A percentile compares a stretch with the other conserved stretches of the same genome.
phyloP scores from a whole-genome alignment of 495 filamentous ascomycete species.

The Penicillium dipodomyicola region DNA sequence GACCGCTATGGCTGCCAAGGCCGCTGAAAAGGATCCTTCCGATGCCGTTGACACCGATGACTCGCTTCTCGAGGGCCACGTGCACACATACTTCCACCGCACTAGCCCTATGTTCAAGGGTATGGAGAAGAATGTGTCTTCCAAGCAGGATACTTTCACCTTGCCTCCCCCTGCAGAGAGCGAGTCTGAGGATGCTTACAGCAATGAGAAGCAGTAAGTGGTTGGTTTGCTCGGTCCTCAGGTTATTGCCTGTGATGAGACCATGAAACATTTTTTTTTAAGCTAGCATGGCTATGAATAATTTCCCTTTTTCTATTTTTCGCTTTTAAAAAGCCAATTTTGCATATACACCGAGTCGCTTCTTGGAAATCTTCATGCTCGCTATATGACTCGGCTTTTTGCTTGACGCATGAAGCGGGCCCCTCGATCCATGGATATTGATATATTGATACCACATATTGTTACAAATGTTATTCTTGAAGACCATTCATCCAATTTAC shows the following conservation, averaged over 20 bases:
- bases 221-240: neutral
- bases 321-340: constrained; percentile 11
- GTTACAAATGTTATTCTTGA: neutral
- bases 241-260: neutral
- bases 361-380: neutral
- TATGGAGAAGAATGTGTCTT: constrained; percentile 36
- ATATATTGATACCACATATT: constrained; percentile 25
- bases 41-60: constrained; percentile 43
- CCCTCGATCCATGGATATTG: constrained; percentile 17
- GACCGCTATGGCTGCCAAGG: constrained; percentile 46
- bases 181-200: constrained; percentile 18
- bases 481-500: neutral
- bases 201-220: constrained; percentile 25
- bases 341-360: constrained; percentile 14
- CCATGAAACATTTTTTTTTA: neutral
- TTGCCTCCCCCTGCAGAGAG: constrained; percentile 43
- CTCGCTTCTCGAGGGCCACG: constrained; percentile 42
- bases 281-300: constrained; percentile 4
- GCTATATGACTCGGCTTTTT: constrained; percentile 7
- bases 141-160: constrained; percentile 38
- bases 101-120: constrained; percentile 52
- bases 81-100: constrained; percentile 50
- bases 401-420: constrained; percentile 17
- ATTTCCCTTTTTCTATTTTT: constrained; percentile 7
- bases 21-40: constrained; percentile 43